Evolutionary conservation across 148 eudicot species (phyloP).

Genomic region (Rhododendron simsii): DNA sequence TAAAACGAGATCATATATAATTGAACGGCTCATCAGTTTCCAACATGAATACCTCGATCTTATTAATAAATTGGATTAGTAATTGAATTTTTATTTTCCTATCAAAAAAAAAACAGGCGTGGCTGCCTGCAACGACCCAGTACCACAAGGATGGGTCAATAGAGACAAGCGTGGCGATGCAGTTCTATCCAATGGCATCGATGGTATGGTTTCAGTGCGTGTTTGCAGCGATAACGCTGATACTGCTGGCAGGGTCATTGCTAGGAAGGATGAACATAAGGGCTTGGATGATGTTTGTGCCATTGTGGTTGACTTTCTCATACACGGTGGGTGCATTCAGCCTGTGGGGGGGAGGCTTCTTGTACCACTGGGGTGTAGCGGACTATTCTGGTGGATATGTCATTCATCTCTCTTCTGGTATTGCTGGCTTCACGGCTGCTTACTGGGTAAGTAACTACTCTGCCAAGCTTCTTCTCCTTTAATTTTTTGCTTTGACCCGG

Average conservation of each 20-base stretch:
- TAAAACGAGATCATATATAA: no score
- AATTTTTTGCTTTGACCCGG: background rate
- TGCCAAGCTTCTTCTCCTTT: background rate
- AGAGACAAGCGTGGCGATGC: slow-evolving; percentile 22
- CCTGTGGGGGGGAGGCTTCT: slow-evolving; percentile 72
- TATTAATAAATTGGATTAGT: no score
- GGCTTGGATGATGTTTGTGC: slow-evolving; percentile 81
- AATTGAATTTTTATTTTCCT: background rate
- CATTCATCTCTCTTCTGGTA: slow-evolving; percentile 66
- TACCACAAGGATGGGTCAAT: background rate
- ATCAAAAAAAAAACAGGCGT: slow-evolving; percentile 19
- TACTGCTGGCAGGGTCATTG: slow-evolving; percentile 58
- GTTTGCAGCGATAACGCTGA: slow-evolving; percentile 53
- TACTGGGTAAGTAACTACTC: slow-evolving; percentile 45
- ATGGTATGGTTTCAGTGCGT: slow-evolving; percentile 66
- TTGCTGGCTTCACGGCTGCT: slow-evolving; percentile 69
- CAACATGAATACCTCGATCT: no score
- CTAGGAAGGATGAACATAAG: slow-evolving; percentile 66
- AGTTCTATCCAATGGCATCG: slow-evolving; percentile 51
- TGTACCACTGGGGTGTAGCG: slow-evolving; percentile 70
- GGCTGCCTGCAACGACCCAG: slow-evolving; percentile 34
- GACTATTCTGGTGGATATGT: slow-evolving; percentile 76
- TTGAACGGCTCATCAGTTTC: no score
- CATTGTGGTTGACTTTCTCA: slow-evolving; percentile 60
- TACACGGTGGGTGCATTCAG: slow-evolving; percentile 71